phyloP scores from a whole-genome alignment of 768 basidiomycete genomes.

The Mycena kentingensis region DNA sequence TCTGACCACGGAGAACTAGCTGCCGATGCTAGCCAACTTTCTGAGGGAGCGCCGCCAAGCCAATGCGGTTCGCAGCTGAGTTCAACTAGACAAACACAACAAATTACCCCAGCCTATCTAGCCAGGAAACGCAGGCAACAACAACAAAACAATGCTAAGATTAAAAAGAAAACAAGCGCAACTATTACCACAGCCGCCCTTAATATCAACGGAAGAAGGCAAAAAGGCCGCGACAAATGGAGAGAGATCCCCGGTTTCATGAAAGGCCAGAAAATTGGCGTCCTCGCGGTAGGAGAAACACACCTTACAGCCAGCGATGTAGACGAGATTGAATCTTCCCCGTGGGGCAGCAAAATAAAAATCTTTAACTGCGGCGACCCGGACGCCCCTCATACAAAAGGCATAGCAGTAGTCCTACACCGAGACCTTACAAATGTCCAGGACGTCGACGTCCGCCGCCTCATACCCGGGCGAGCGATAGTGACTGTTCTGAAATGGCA shows the following conservation, averaged over 20 bases:
- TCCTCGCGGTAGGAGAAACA: constrained; percentile 12
- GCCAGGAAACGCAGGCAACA: background rate
- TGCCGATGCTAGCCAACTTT: no score
- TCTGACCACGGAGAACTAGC: no score
- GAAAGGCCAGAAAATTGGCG: constrained; percentile 5
- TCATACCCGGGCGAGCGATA: background rate
- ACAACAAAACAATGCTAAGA: background rate
- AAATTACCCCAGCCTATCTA: background rate
- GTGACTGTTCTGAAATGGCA: background rate
- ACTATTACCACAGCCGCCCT: background rate
- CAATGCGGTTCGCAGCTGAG: no score
- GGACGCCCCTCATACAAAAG: background rate
- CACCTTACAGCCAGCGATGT: constrained; percentile 7
- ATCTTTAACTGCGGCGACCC: background rate
- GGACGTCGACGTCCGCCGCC: background rate
- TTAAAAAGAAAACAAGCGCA: background rate
- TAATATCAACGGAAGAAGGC: background rate
- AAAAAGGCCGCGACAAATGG: constrained; percentile 10
- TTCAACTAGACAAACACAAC: no score
- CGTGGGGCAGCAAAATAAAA: background rate
- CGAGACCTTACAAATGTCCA: background rate
- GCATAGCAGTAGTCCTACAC: background rate
- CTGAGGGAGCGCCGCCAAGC: no score
- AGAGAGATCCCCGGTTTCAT: constrained; percentile 2
- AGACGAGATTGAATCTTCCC: background rate